Evolutionary conservation across 2,329 filamentous ascomycete genomes (phyloP), one percentile per base, ranked within the genome.

Genomic region (Botrytis fragariae): DNA sequence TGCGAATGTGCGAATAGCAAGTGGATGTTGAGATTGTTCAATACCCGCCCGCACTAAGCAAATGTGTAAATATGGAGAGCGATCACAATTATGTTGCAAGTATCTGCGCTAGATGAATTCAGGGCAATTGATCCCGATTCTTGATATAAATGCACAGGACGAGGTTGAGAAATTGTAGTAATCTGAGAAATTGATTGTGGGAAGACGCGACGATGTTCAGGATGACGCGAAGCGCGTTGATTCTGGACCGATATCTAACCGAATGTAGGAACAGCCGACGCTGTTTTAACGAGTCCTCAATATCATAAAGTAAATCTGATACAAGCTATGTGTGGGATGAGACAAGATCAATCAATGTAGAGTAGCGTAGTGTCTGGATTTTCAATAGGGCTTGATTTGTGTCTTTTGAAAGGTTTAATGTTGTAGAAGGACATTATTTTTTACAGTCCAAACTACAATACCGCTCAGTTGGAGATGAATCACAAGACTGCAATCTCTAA

Each of bases 191-290:
- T 69, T 25, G 51, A 60, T 60, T 35, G 48, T 42, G 51, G 67
- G n/a, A 22, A 39, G 61, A 72, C 61, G 70, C 70, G 62, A 45
- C 70, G 35, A 59, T 25, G 29, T 22, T n/a, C 35, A 9, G n/a
- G 59, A 67, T 72, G 45, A 67, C 60, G 59, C 69, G 60, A 51
- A 64, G 44, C 69, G 69, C 69, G 69, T 51, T 44, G 7, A n/a
- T 29, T 68, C 4, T 39, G 32, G 25, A 32, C 64, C 35, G 64
- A 54, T 39, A 14, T 51, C 7, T 68, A 39, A 16, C 64, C 64
- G 64, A 39, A 48, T 7, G 10, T 35, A 12, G 29, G 32, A 35
- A 22, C 20, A 60, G 32, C 2, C 32, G 20, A 60, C 10, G 57
- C 57, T 35, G 57, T 59, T 59, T 37, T 37, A 62, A 57, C 14